Percentiles rank a stretch among this genome's conserved stretches.
These are phyloP conservation scores for Lecanosticta acicola DNA, from an alignment of 2,329 filamentous ascomycete genomes.

Conservation along the genomic window DNA sequence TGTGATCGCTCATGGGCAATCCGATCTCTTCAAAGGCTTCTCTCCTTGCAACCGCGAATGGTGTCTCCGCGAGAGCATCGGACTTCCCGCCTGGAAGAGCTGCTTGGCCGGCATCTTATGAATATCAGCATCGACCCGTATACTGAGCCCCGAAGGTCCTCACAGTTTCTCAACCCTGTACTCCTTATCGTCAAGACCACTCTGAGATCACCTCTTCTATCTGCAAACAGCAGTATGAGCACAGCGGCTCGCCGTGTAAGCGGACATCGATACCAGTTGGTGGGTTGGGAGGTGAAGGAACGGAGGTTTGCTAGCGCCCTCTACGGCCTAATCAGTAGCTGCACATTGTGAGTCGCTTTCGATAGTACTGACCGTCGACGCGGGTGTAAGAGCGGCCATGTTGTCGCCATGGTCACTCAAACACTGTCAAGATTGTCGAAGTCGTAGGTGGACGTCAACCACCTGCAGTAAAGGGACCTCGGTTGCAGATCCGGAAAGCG, in stretches of 20 bases:
- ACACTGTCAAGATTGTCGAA: neutral
- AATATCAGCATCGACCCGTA: slow-evolving; percentile 2
- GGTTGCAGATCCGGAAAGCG: no score
- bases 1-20: slow-evolving; percentile 63
- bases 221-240: slow-evolving; percentile 80
- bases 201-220: slow-evolving; percentile 69
- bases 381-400: slow-evolving; percentile 32
- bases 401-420: slow-evolving; percentile 18
- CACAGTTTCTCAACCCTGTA: slow-evolving; percentile 54
- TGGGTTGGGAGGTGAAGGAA: slow-evolving; percentile 52
- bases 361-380: slow-evolving; percentile 25
- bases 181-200: slow-evolving; percentile 60
- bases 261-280: slow-evolving; percentile 53
- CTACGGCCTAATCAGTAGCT: slow-evolving; percentile 16
- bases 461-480: no score
- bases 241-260: slow-evolving; percentile 73
- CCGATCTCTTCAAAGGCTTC: slow-evolving; percentile 94
- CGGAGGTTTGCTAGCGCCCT: slow-evolving; percentile 52
- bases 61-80: slow-evolving; percentile 49
- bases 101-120: slow-evolving; percentile 44
- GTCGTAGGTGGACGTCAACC: neutral
- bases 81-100: slow-evolving; percentile 53
- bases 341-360: neutral
- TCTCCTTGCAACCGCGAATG: slow-evolving; percentile 75
- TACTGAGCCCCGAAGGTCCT: slow-evolving; percentile 6